phyloP scores from a whole-genome alignment of 345 rosid species.

The Populus alba region DNA sequence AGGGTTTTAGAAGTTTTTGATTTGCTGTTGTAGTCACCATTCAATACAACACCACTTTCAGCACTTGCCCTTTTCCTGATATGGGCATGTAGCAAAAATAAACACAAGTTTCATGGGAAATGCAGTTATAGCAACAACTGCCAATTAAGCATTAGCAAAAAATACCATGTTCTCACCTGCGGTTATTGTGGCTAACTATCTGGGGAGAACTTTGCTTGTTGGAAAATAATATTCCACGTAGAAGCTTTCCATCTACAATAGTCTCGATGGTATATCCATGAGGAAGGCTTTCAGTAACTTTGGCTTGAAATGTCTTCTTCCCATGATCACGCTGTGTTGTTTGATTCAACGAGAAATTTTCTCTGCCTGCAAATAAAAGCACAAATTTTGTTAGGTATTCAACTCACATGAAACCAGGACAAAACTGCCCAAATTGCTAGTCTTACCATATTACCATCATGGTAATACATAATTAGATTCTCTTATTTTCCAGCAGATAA shows the following conservation, averaged over 20 bases:
- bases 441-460: background rate
- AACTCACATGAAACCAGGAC: background rate
- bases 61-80: slow-evolving; percentile 53
- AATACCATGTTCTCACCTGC: slow-evolving; percentile 39
- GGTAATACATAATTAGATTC: background rate
- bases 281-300: slow-evolving; percentile 63
- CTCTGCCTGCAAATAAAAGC: slow-evolving; percentile 48
- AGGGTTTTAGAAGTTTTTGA: slow-evolving; percentile 31
- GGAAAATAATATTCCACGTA: slow-evolving; percentile 77
- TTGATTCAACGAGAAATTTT: slow-evolving; percentile 37
- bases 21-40: slow-evolving; percentile 46
- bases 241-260: slow-evolving; percentile 74
- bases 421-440: background rate
- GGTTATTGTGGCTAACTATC: slow-evolving; percentile 31
- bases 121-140: background rate
- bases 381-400: background rate
- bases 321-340: slow-evolving; percentile 44
- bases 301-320: slow-evolving; percentile 80
- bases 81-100: slow-evolving; percentile 13
- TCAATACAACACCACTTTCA: slow-evolving; percentile 35
- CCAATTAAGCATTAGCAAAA: slow-evolving; percentile 9
- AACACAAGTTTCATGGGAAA: background rate
- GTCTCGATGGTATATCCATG: slow-evolving; percentile 85
- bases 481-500: background rate
- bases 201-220: slow-evolving; percentile 49